Evolutionary conservation across 176 grass and related monocot species (phyloP), one percentile per base, ranked within the genome.

Genomic region (Musa acuminata): DNA sequence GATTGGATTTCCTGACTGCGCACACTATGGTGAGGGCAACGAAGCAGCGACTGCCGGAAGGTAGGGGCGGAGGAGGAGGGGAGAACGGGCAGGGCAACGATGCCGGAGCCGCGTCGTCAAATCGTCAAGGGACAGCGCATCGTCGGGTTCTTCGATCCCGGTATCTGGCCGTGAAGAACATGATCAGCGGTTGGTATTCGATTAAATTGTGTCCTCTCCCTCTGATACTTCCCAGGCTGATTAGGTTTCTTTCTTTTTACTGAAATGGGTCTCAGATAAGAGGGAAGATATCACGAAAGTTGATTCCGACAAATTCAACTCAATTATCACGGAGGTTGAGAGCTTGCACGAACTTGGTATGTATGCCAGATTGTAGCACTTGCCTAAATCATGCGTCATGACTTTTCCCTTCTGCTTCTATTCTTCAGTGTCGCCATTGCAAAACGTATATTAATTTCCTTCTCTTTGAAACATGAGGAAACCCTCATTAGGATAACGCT

Each of bases 241-340:
- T 54, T 4, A 67, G 4, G 26, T 12, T 35, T 4, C 27, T 35
- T 2, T 53, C 55, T 20, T 4, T 11, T 11, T 59, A 58, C 22
- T 48, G 10, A 22, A 1, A 4, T 64, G 51, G 62, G 35, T 20
- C 69, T 80, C 85, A 96, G 93, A 96, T 86, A 87, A 86, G 81
- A 87, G 79, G 78, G 89, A 90, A 8, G 93, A 90, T 78, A 90
- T 96, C 62, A 72, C 69, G 6, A 90, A 62, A 64, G 64, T 29
- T 43, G 89, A 88, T 76, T 90, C 89, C 12, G 78, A 82, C 29
- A 96, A 77, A 77, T 92, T 96, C 67, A 49, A 87, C 26, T 77
- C 72, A 64, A 86, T 96, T 77, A 96, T 96, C 81, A 84, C 81
- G 65, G 81, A 92, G 78, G 87, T 96, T 29, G 93, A 96, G 19